Evolutionary conservation across 495 filamentous ascomycete species (phyloP), one percentile per base, ranked within the genome.

Genomic region (Lophium mytilinum): DNA sequence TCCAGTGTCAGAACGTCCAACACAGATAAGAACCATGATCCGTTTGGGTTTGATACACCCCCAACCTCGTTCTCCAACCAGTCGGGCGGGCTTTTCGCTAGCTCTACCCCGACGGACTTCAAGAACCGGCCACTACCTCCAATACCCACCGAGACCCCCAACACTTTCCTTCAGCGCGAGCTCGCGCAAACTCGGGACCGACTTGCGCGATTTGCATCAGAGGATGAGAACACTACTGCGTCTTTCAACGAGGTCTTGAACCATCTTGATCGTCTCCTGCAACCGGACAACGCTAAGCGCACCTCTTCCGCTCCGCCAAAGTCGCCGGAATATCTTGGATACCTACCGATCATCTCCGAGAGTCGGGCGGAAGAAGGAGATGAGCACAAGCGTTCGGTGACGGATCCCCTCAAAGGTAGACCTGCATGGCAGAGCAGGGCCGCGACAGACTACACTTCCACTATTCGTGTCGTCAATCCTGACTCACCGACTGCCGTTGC

Each of bases 181-280:
- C 67, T 84, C 4, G 75, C 76, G 5, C 79, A 83, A 66, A 81
- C 79, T 12, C 78, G 82, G 9, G 76, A 77, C 17, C 75, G 76
- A 57, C 71, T 85, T 15, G 72, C 78, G 14, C 37, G 42, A 19
- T 73, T 76, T 46, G 71, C 74, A 10, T 35, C 42, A 12, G 56
- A 65, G 12, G 56, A 61, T 18, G 65, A 63, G 5, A 56, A 53
- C 35, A 66, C 64, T 35, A 58, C 63, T 9, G 64, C 59, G 9
- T 79, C 79, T 56, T 68, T 87, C 30, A 75, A 78, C 17, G 77
- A 80, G 35, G 77, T 87, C 3, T 81, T 87, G 40, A 73, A 74
- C 1, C 78, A 85, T 52, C 71, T 86, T 30, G 83, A 86, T 64
- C 72, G 77, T n/a, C 69, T 85, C 50, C 82, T 84, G 52, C 11